Conservation (phyloP, 495 filamentous ascomycete genomes). For the Trichoderma asperelloides region DNA sequence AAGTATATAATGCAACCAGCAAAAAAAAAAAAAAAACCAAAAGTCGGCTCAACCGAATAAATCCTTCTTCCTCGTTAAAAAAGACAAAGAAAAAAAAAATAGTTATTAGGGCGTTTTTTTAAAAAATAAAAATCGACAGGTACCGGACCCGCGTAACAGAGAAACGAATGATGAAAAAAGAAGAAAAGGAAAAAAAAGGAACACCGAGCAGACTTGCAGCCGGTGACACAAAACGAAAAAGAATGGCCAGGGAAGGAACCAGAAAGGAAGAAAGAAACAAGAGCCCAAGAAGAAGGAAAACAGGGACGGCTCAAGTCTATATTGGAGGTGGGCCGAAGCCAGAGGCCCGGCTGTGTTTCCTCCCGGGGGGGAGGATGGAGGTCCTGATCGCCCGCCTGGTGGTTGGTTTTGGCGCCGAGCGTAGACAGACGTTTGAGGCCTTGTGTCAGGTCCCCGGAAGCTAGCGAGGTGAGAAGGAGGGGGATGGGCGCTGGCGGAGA, state of each 20-base stretch:
- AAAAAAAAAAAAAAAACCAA: constrained; percentile 11
- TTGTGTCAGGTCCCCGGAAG: constrained; percentile 5
- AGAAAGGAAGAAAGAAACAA: no score
- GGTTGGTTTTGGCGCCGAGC: not conserved
- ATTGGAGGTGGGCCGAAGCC: constrained; percentile 19
- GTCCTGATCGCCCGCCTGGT: not conserved
- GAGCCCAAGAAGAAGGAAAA: constrained; percentile 18
- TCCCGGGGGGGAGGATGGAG: not conserved
- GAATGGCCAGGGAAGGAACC: constrained; percentile 12
- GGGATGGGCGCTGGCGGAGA: not conserved
- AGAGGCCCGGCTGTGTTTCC: not conserved
- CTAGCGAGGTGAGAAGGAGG: not conserved
- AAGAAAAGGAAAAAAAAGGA: constrained; percentile 20
- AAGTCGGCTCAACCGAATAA: constrained; percentile 10
- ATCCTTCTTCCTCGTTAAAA: constrained; percentile 11
- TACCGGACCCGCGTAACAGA: constrained; percentile 37
- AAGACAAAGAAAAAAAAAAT: constrained; percentile 12
- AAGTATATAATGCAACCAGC: not conserved
- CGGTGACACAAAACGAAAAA: not conserved
- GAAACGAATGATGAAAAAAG: constrained; percentile 22
- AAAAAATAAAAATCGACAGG: constrained; percentile 27
- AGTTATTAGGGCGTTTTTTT: constrained; percentile 10
- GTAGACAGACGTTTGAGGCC: not conserved
- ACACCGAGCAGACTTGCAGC: constrained; percentile 1
- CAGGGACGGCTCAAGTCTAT: constrained; percentile 30